Evolutionary conservation across 495 filamentous ascomycete species (phyloP).

Genomic region (Trichoderma orchidacearum): DNA sequence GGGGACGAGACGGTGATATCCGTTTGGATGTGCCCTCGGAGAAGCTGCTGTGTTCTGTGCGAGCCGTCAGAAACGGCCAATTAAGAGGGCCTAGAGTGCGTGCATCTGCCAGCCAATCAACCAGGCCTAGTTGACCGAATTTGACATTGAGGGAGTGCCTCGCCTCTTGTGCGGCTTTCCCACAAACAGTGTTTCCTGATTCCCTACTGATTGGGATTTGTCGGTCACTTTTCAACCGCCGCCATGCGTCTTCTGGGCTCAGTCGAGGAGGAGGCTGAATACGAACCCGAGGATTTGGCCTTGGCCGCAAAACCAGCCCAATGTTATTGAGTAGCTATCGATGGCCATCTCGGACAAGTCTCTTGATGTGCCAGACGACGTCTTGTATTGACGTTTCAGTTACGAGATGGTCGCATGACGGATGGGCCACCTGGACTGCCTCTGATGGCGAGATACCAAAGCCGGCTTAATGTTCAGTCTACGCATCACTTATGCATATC

Average conservation of each 20-base stretch:
- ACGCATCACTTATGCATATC: not conserved
- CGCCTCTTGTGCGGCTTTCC: not conserved
- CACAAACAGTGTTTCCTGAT: not conserved
- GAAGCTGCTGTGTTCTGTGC: not conserved
- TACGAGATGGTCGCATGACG: not conserved
- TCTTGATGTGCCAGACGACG: not conserved
- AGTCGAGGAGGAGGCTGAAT: not conserved
- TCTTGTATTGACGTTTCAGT: not conserved
- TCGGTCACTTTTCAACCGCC: not conserved
- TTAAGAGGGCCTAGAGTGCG: not conserved
- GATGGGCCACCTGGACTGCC: not conserved
- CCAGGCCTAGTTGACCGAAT: not conserved
- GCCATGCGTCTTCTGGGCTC: not conserved
- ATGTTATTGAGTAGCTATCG: not conserved
- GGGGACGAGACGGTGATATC: not conserved
- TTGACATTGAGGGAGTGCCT: not conserved
- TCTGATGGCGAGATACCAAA: not conserved
- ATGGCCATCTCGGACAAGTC: not conserved
- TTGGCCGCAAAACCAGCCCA: not conserved
- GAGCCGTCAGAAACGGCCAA: not conserved
- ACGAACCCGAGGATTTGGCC: not conserved
- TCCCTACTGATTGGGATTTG: not conserved
- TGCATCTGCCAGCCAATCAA: not conserved
- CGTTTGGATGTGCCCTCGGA: not conserved
- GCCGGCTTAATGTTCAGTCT: not conserved